Evolutionary conservation across 805 yeast genomes (phyloP).

Genomic region (Zygosaccharomyces bisporus): DNA sequence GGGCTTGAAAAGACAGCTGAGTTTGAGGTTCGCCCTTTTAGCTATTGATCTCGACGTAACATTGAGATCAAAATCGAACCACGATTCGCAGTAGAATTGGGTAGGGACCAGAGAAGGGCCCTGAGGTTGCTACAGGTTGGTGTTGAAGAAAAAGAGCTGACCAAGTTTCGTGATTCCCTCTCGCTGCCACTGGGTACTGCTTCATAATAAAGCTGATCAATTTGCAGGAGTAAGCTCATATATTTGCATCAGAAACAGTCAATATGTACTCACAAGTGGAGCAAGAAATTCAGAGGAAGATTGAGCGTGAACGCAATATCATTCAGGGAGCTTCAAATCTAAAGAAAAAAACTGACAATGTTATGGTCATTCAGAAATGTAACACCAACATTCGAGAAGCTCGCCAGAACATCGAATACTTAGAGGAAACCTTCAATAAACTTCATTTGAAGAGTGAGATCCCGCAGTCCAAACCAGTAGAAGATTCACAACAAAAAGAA

Average conservation of each 20-base stretch:
- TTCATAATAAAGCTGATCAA: background rate
- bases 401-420: conserved; percentile 82
- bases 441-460: conserved; percentile 36
- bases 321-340: conserved; percentile 82
- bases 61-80: background rate
- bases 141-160: background rate
- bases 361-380: conserved; percentile 83
- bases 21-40: conserved; percentile 6
- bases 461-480: background rate
- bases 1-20: conserved; percentile 7
- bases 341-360: conserved; percentile 72
- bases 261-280: conserved; percentile 24
- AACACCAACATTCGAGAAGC: conserved; percentile 89
- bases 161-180: background rate
- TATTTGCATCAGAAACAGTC: background rate
- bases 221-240: background rate
- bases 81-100: background rate
- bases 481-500: conserved; percentile 10
- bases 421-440: conserved; percentile 70
- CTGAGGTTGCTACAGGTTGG: background rate
- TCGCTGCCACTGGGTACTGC: background rate
- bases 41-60: background rate
- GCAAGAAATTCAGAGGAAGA: conserved; percentile 74
- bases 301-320: conserved; percentile 82
- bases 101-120: conserved; percentile 3